Conservation (phyloP, 2,329 filamentous ascomycete genomes). For the Epichloe baconii region DNA sequence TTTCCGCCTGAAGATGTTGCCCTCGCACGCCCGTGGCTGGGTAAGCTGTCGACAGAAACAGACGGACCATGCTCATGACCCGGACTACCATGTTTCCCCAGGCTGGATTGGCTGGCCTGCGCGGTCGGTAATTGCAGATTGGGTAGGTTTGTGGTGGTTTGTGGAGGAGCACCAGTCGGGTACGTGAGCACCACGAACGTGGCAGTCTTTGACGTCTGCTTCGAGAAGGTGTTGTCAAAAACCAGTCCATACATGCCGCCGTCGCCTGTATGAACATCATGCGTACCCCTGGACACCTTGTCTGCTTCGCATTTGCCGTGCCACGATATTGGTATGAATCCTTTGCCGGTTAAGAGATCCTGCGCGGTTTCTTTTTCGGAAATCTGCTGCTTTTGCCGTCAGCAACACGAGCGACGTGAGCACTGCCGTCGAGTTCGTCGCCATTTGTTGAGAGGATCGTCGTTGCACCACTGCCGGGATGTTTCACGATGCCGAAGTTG, state of each 20-base stretch:
- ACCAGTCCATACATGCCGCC: slow-evolving; percentile 93
- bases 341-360: slow-evolving; percentile 50
- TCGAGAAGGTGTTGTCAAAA: slow-evolving; percentile 98
- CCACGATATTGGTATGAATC: slow-evolving; percentile 66
- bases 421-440: slow-evolving; percentile 31
- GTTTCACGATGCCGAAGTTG: slow-evolving; percentile 97
- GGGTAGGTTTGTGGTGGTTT: slow-evolving; percentile 57
- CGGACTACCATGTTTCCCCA: slow-evolving; percentile 35
- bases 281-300: slow-evolving; percentile 82
- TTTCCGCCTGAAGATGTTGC: slow-evolving; percentile 37
- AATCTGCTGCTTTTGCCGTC: slow-evolving; percentile 35
- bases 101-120: slow-evolving; percentile 34
- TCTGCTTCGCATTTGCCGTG: slow-evolving; percentile 92
- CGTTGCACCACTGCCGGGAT: slow-evolving; percentile 60
- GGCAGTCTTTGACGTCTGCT: slow-evolving; percentile 84
- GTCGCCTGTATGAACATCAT: slow-evolving; percentile 60
- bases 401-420: slow-evolving; percentile 27
- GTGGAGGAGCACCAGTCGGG: slow-evolving; percentile 67
- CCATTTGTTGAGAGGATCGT: slow-evolving; percentile 29
- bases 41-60: slow-evolving; percentile 48
- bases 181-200: slow-evolving; percentile 93
- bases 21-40: slow-evolving; percentile 31
- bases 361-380: slow-evolving; percentile 47
- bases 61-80: slow-evolving; percentile 31
- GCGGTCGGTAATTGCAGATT: slow-evolving; percentile 34